Conservation (phyloP, 495 filamentous ascomycete genomes). For the Aspergillus bertholletiae region DNA sequence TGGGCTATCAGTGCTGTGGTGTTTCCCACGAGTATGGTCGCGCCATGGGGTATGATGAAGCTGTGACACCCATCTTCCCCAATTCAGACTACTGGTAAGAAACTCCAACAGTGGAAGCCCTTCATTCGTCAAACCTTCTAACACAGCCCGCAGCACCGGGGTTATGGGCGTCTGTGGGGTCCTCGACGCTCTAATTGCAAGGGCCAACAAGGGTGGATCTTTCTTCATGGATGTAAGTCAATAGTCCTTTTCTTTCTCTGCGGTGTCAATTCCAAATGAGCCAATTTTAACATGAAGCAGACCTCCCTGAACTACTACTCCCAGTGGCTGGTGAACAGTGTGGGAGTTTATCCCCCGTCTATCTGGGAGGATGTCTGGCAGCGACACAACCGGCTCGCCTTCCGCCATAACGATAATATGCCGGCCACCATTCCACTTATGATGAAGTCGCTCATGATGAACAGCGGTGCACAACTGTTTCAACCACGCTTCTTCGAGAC, state of each 20-base stretch:
- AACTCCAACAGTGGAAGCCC: background rate
- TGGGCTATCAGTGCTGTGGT: constrained; percentile 8
- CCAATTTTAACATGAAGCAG: background rate
- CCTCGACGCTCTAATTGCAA: constrained; percentile 28
- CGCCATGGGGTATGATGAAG: constrained; percentile 24
- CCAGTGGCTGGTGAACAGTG: constrained; percentile 22
- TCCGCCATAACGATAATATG: constrained; percentile 14
- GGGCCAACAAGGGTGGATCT: constrained; percentile 31
- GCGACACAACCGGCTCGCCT: constrained; percentile 1
- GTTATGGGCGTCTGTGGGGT: constrained; percentile 22
- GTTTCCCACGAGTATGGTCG: constrained; percentile 18
- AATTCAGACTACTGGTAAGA: constrained; percentile 20
- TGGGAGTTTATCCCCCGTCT: constrained; percentile 9
- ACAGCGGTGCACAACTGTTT: constrained; percentile 9
- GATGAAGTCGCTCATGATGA: constrained; percentile 4
- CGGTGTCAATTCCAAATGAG: no score
- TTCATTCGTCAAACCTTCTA: no score
- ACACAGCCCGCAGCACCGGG: constrained; percentile 21
- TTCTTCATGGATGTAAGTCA: constrained; percentile 21
- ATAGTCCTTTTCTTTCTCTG: background rate
- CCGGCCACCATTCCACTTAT: constrained; percentile 6
- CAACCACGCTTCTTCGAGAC: constrained; percentile 16
- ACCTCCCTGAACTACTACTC: constrained; percentile 25
- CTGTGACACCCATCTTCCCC: constrained; percentile 19
- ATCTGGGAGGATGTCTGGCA: constrained; percentile 11